Evolutionary conservation across 371 early-diverging fungal species (phyloP), one percentile per base, ranked within the genome.

Genomic region (Lichtheimia ornata): DNA sequence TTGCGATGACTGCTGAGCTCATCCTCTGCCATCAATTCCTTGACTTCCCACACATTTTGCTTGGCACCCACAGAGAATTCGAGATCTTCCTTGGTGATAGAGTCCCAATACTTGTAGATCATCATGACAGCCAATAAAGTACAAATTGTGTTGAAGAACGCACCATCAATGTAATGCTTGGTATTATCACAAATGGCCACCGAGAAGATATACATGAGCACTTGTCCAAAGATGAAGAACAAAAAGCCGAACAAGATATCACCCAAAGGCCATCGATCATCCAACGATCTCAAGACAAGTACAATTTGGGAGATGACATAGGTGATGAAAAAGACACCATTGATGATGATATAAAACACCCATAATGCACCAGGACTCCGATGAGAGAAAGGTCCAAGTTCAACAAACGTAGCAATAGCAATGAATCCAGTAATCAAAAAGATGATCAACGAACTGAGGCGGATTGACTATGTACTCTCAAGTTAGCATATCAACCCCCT

Each of bases 81-180:
- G 30, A 97, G 79, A 72, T 97, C 98, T 72, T 98, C 98, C 79
- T 96, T 96, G 42, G 98, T 97, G 69, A 98, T 97, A 17, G 91
- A 91, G 73, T 98, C 97, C 98, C 98, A 98, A 83, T 94, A 98
- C 81, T 98, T 98, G 86, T 97, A 98, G 9, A 97, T 93, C 97
- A 98, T 97, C 98, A 98, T 97, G 50, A 98, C 96, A 25, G 91
- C 88, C 63, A 98, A 74, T 57, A 98, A 77, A n/a, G 91, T 93
- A 67, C 90, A 93, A 45, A 95, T 92, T 14, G 91, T 86, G 43
- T 94, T 94, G 83, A 97, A 96, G 88, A 98, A 98, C 63, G 95
- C 70, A 17, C 98, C 98, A 73, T 98, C 97, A 28, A 98, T 84
- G 64, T 98, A 98, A 73, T 98, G 98, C 67, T 93, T 92, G 30